Percentiles rank a stretch among this genome's conserved stretches.
These are phyloP conservation scores for Serendipita vermifera DNA, from an alignment of 768 basidiomycete genomes.

Conservation along the genomic window DNA sequence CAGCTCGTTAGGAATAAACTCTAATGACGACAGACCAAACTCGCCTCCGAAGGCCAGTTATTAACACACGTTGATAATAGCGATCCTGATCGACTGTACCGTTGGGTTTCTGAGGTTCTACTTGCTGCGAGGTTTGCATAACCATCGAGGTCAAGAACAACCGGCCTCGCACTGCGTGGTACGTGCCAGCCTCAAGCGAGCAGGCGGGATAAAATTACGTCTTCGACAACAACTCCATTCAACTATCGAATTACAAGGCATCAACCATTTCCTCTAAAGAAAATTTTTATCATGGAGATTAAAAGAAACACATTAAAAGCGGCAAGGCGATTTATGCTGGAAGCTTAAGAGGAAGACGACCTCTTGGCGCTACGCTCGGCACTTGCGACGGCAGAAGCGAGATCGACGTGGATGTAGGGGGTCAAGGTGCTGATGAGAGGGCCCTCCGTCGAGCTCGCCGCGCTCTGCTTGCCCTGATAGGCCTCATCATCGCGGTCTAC, in stretches of 20 bases:
- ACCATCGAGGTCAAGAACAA: too few relatives aligned
- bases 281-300: too few relatives aligned
- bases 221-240: too few relatives aligned
- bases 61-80: background rate
- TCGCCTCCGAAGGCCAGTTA: background rate
- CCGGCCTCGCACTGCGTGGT: too few relatives aligned
- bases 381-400: slow-evolving; percentile 54
- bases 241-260: background rate
- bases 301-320: background rate
- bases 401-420: slow-evolving; percentile 87
- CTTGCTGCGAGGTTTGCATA: background rate
- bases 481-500: slow-evolving; percentile 7
- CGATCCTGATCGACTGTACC: background rate
- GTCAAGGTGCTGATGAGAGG: slow-evolving; percentile 31
- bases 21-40: background rate
- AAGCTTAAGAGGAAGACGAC: background rate
- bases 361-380: slow-evolving; percentile 33
- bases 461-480: slow-evolving; percentile 5
- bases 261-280: background rate
- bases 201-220: too few relatives aligned
- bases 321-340: background rate
- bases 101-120: too few relatives aligned
- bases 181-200: too few relatives aligned
- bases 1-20: background rate
- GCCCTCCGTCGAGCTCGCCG: slow-evolving; percentile 14